Evolutionary conservation across 176 grass and related monocot species (phyloP), one percentile per base, ranked within the genome.

Genomic region (Carex myosuroides): DNA sequence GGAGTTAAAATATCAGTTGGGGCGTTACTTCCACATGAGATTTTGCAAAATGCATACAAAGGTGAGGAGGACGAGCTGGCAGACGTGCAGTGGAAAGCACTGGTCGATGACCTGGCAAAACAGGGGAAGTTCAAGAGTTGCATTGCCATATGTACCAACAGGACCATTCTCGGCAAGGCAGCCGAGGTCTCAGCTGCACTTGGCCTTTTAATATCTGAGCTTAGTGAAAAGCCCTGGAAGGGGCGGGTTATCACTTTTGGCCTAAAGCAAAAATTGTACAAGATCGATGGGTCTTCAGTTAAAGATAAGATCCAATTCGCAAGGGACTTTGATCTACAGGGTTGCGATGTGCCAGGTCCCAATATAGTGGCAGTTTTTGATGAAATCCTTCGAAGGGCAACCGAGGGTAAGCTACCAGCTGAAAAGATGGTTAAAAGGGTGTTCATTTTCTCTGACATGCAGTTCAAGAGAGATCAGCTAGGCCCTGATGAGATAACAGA

Each of bases 1-100:
- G 89, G 66, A 88, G 85, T 87, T 73, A 79, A 69, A 85, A 86
- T 97, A 79, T 81, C 94, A 55, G 90, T 88, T 21, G 92, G 92
- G 33, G 92, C 90, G 30, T 87, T 97, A n/a, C 90, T 94, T n/a
- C 92, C 92, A 20, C 92, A 97, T 73, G 59, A 92, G 83, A 94
- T 82, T 64, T 48, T 82, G 58, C 7, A 82, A 50, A 82, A 82
- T 20, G 79, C 59, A 46, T 82, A 42, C 13, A 52, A 82, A 82
- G 35, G 79, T 4, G 60, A 50, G 60, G 53, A 32, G 17, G 88
- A 89, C 54, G 85, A 85, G 42, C 83, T 87, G 32, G 85, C 85
- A 0, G 79, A 92, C 30, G 88, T 86, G 20, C 88, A 89, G 22
- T 92, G 91, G 91, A 73, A 59, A 53, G 29, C 79, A 57, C 70